These are phyloP conservation scores for Cadophora luteo-olivacea DNA, from an alignment of 2,329 filamentous ascomycete genomes.

Conservation along the genomic window DNA sequence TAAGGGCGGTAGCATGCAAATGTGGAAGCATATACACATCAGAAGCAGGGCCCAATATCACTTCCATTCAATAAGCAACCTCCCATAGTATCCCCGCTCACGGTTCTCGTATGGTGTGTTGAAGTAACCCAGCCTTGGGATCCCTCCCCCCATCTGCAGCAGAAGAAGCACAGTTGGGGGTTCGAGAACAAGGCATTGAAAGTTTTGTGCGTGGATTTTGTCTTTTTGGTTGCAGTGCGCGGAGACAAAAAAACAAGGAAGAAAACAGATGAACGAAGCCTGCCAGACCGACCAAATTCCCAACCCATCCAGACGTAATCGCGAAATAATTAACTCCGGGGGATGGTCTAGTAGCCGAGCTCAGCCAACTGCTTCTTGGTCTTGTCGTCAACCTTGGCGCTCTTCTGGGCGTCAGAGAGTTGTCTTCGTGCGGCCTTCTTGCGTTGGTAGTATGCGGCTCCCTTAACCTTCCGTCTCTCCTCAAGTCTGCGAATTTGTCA, in stretches of 20 bases:
- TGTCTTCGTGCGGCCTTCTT: constrained; percentile 97
- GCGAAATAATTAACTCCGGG: constrained; percentile 39
- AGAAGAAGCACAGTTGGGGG: constrained; percentile 26
- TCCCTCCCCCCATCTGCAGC: constrained; percentile 31
- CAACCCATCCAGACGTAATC: constrained; percentile 33
- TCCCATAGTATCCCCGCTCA: constrained; percentile 37
- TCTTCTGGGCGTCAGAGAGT: constrained; percentile 92
- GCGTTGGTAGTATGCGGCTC: constrained; percentile 98
- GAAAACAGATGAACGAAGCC: constrained; percentile 32
- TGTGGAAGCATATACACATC: constrained; percentile 44
- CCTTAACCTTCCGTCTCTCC: constrained; percentile 99
- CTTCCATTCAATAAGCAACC: constrained; percentile 40
- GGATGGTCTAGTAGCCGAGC: constrained; percentile 80
- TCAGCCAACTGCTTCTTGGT: constrained; percentile 86
- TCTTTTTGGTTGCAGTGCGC: background rate
- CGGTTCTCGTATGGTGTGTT: constrained; percentile 32
- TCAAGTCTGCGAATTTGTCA: constrained; percentile 73
- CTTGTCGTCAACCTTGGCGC: constrained; percentile 84
- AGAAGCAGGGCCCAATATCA: constrained; percentile 35
- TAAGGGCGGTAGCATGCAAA: constrained; percentile 44
- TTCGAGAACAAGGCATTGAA: constrained; percentile 45
- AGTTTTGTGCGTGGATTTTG: constrained; percentile 27
- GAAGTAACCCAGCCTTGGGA: constrained; percentile 42
- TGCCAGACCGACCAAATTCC: constrained; percentile 30
- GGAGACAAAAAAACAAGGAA: constrained; percentile 21